phyloP scores from a whole-genome alignment of 2,329 filamentous ascomycete genomes.

The Penicillium expansum region DNA sequence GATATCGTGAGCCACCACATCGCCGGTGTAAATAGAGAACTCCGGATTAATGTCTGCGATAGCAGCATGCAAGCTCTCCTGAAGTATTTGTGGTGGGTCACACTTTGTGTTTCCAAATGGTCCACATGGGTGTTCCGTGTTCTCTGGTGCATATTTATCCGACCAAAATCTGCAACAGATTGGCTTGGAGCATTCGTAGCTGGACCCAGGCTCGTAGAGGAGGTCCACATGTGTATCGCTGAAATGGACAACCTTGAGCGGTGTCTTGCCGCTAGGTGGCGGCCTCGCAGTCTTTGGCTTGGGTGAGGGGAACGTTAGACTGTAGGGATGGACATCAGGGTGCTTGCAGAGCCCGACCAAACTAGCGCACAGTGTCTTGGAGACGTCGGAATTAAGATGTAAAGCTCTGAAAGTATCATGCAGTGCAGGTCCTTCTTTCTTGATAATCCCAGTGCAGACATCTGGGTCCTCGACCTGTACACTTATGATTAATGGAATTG shows the following conservation, averaged over 20 bases:
- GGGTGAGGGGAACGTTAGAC: conserved; percentile 45
- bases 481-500: not conserved
- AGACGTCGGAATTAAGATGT: conserved; percentile 49
- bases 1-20: conserved; percentile 54
- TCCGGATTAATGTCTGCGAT: conserved; percentile 46
- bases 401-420: conserved; percentile 51
- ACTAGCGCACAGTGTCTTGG: conserved; percentile 53
- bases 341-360: conserved; percentile 55
- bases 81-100: conserved; percentile 51
- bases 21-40: conserved; percentile 60
- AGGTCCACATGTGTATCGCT: conserved; percentile 61
- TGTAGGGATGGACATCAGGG: conserved; percentile 46
- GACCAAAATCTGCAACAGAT: conserved; percentile 59
- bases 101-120: conserved; percentile 55
- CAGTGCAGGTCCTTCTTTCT: conserved; percentile 54
- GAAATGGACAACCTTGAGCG: conserved; percentile 58
- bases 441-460: conserved; percentile 55
- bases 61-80: conserved; percentile 52
- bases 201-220: conserved; percentile 54
- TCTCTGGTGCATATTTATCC: conserved; percentile 48
- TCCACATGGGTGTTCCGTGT: conserved; percentile 51
- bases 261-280: conserved; percentile 47
- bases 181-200: conserved; percentile 56
- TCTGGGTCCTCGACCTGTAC: conserved; percentile 52
- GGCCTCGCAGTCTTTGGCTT: conserved; percentile 42